A percentile compares a stretch with the other conserved stretches of the same genome.
Evolutionary conservation across 148 eudicot genomes (phyloP).

Genomic region (Beta vulgaris): DNA sequence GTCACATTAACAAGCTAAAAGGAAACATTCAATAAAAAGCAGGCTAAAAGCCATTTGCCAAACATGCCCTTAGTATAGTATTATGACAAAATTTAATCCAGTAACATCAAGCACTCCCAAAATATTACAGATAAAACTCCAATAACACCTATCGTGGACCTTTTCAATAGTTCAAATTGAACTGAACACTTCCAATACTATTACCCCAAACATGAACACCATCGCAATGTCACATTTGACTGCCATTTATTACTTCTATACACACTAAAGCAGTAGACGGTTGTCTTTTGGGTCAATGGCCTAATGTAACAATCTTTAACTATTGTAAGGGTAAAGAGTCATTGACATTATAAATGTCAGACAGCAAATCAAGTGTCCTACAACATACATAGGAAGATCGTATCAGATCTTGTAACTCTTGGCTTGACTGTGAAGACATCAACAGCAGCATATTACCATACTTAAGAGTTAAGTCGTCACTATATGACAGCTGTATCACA

Average conservation of each 20-base stretch:
- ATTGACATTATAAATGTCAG: too few species aligned
- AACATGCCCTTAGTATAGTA: not conserved
- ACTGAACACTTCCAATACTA: not conserved
- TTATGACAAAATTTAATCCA: not conserved
- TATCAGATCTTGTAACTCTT: not conserved
- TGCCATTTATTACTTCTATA: not conserved
- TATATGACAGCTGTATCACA: not conserved
- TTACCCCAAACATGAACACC: not conserved
- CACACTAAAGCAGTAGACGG: not conserved
- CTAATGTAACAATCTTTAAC: not conserved
- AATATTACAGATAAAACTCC: not conserved
- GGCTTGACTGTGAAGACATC: not conserved
- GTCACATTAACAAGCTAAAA: not conserved
- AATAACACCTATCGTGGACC: not conserved
- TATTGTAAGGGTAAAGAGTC: not conserved
- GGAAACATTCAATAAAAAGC: too few species aligned
- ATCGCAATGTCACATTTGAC: not conserved
- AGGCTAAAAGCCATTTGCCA: not conserved
- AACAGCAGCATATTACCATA: not conserved
- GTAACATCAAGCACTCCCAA: not conserved
- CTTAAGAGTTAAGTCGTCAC: not conserved
- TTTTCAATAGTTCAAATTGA: not conserved
- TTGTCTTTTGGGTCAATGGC: not conserved
- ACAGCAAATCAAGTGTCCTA: not conserved
- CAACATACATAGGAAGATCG: not conserved